A percentile compares a stretch with the other conserved stretches of the same genome.
These are phyloP conservation scores for Citrus maxima DNA, from an alignment of 345 rosid species.

Conservation along the genomic window DNA sequence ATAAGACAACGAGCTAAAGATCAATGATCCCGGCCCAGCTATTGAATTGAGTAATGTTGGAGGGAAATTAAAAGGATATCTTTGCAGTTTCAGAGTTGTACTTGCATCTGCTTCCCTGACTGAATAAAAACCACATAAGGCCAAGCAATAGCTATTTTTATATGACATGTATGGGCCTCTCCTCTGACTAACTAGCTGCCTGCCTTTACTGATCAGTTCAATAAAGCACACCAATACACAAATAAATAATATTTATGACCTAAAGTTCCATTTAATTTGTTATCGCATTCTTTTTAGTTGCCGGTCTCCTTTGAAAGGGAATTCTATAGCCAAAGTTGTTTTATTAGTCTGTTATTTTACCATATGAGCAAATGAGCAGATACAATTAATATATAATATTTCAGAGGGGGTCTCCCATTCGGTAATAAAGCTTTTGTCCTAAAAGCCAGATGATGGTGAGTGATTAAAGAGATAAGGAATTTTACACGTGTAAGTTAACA, in stretches of 20 bases:
- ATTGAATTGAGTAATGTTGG: not conserved
- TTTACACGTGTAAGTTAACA: not conserved
- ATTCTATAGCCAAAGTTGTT: not conserved
- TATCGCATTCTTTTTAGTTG: not conserved
- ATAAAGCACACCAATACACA: not conserved
- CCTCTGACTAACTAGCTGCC: not conserved
- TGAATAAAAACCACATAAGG: not conserved
- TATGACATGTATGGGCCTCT: slow-evolving; percentile 2
- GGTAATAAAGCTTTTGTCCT: not conserved
- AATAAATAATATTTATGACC: not conserved
- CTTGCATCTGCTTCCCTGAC: slow-evolving; percentile 9
- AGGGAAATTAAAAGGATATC: not conserved
- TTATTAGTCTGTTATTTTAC: not conserved
- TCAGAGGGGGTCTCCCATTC: not conserved
- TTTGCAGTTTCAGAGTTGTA: slow-evolving; percentile 11
- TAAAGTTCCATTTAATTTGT: not conserved
- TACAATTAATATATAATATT: no score
- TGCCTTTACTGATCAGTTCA: not conserved
- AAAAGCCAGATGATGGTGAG: not conserved
- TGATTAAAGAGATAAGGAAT: not conserved
- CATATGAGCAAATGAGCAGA: not conserved
- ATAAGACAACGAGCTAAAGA: slow-evolving; percentile 7
- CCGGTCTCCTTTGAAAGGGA: not conserved
- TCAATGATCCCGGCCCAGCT: not conserved
- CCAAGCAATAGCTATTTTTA: slow-evolving; percentile 1